Conservation (phyloP, 129 eudicot species). For the Gnaphalium uliginosum region DNA sequence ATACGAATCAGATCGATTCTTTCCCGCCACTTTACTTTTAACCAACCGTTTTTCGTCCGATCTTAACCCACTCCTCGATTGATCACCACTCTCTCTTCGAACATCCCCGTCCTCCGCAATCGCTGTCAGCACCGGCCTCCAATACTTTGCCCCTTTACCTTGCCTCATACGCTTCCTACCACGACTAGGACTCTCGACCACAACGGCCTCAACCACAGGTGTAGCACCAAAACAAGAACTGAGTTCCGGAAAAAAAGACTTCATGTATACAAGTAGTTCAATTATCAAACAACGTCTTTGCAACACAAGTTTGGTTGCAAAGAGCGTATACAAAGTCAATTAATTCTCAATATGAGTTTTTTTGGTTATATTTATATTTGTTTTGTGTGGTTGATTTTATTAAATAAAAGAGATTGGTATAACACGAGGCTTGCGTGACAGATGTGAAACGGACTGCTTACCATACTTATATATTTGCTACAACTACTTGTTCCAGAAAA, state of each 20-base stretch:
- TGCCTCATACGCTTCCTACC: constrained; percentile 29
- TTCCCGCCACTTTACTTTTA: constrained; percentile 30
- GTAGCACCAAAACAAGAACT: constrained; percentile 26
- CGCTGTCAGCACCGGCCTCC: constrained; percentile 30
- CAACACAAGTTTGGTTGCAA: constrained; percentile 3
- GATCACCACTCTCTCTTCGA: constrained; percentile 16
- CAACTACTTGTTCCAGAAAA: constrained; percentile 13
- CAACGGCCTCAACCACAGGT: constrained; percentile 24
- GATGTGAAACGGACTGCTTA: constrained; percentile 4
- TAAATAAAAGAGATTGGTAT: not conserved
- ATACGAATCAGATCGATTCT: constrained; percentile 28
- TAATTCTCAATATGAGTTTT: too few relatives aligned
- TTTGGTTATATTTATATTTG: not conserved
- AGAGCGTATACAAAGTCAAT: too few relatives aligned
- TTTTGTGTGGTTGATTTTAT: not conserved
- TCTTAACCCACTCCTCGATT: constrained; percentile 17
- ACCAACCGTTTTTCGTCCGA: constrained; percentile 27
- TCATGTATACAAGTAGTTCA: constrained; percentile 21
- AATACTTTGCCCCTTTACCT: constrained; percentile 14
- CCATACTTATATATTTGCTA: constrained; percentile 10
- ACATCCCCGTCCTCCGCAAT: constrained; percentile 31
- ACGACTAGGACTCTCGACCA: constrained; percentile 14
- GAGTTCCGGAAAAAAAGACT: constrained; percentile 37
- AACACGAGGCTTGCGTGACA: constrained; percentile 28
- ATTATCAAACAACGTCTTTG: not conserved